phyloP scores from a whole-genome alignment of 352 stramenopile genomes.

The Pythium aquatile region DNA sequence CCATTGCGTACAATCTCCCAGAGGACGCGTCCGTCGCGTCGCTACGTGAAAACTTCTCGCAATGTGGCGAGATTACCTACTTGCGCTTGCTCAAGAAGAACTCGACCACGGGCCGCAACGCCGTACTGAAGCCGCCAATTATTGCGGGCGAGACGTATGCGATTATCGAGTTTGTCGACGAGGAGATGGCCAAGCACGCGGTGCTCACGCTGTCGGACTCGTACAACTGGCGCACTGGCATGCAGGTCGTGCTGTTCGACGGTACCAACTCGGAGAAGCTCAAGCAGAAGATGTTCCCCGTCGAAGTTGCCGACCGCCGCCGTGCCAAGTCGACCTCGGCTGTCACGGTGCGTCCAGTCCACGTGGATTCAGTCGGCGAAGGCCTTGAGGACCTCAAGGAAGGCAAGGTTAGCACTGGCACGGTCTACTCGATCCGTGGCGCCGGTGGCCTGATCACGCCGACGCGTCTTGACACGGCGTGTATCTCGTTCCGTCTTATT shows the following conservation, averaged over 20 bases:
- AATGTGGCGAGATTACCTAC: constrained; percentile 84
- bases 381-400: constrained; percentile 81
- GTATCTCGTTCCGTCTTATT: constrained; percentile 87
- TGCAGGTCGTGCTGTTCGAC: constrained; percentile 89
- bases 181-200: constrained; percentile 88
- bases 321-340: constrained; percentile 80
- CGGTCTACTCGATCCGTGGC: constrained; percentile 85
- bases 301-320: constrained; percentile 71
- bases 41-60: constrained; percentile 81
- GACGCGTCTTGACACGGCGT: constrained; percentile 78
- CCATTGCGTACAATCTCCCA: constrained; percentile 86
- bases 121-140: constrained; percentile 86
- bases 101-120: constrained; percentile 81
- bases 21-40: constrained; percentile 85
- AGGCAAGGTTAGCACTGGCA: constrained; percentile 85
- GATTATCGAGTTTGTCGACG: constrained; percentile 88
- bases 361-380: constrained; percentile 83
- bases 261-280: constrained; percentile 87
- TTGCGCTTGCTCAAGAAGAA: constrained; percentile 89
- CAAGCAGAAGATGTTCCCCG: constrained; percentile 89
- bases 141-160: constrained; percentile 84
- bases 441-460: constrained; percentile 82
- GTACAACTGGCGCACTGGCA: constrained; percentile 86
- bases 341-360: constrained; percentile 56
- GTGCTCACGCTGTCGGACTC: constrained; percentile 84